Evolutionary conservation across 2,329 filamentous ascomycete species (phyloP).

Genomic region (Ophiocordyceps camponoti-saundersi): DNA sequence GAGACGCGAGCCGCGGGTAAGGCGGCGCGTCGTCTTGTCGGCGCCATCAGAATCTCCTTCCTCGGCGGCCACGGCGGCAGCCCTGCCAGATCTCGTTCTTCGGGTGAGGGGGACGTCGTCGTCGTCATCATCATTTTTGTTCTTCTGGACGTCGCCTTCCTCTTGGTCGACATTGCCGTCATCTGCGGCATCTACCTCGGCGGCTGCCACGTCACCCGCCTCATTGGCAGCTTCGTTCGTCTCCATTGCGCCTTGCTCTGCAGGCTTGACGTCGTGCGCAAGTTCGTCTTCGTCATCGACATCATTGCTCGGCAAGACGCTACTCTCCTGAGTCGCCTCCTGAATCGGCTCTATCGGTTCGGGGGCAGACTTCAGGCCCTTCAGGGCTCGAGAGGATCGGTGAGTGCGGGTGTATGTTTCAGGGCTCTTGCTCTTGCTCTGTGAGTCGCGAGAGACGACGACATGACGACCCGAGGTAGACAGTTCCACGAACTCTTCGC

Average conservation of each 20-base stretch:
- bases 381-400: slow-evolving; percentile 30
- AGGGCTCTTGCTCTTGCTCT: slow-evolving; percentile 37
- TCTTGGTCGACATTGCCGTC: slow-evolving; percentile 3
- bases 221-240: slow-evolving; percentile 8
- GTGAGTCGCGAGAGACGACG: slow-evolving; percentile 29
- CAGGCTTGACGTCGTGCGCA: slow-evolving; percentile 14
- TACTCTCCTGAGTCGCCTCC: slow-evolving; percentile 37
- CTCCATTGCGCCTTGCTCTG: slow-evolving; percentile 13
- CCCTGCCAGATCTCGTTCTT: slow-evolving; percentile 23
- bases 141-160: slow-evolving; percentile 9
- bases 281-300: slow-evolving; percentile 20
- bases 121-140: slow-evolving; percentile 21
- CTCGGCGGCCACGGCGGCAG: slow-evolving; percentile 12
- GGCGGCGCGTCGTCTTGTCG: slow-evolving; percentile 20
- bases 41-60: slow-evolving; percentile 11
- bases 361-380: slow-evolving; percentile 30
- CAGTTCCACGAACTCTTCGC: slow-evolving; percentile 37
- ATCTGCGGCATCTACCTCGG: slow-evolving; percentile 8
- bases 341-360: slow-evolving; percentile 30
- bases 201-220: slow-evolving; percentile 7
- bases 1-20: slow-evolving; percentile 26
- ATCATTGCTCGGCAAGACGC: slow-evolving; percentile 14
- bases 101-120: slow-evolving; percentile 31
- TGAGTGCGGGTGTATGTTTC: slow-evolving; percentile 26
- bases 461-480: slow-evolving; percentile 44